Base-by-base conservation (phyloP, 2,329 filamentous ascomycete genomes). In the Macrophomina pseudophaseolina region DNA sequence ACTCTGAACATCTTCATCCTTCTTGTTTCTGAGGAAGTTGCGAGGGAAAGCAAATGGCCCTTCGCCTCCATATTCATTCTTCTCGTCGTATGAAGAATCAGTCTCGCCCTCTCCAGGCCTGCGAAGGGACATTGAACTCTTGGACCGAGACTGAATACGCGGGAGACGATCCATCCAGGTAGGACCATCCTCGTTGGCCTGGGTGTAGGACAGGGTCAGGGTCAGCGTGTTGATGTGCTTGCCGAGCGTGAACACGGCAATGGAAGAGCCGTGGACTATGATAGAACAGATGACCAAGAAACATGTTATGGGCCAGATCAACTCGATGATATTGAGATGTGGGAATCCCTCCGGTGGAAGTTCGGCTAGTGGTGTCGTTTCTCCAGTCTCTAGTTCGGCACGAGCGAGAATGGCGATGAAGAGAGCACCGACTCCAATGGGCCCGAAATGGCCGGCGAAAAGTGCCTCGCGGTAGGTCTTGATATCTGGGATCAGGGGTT, bases 141-240 rank as follows among this genome's bases (percentile, higher is more conserved):
- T 92, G 4, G 93, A 93, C 72, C 94, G 89, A 0, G 95, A 97
- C 70, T 92, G 91, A 40, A 91, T 88, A 56, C 88, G 85, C 5
- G 95, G 95, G 51, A 99, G 83, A 64, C 95, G 87, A 72, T 96
- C 95, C 91, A 98, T 97, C 95, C 95, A 99, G 1, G 89, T 89
- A 2, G 93, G 91, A 0, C 93, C 92, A 42, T 97, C 92, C 66
- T 97, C 94, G 60, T 91, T 91, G 18, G 90, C 93, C 68, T 90
- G 88, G 0, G 95, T 99, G 81, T 98, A 99, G 0, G 95, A 97
- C 87, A 99, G 92, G 65, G 95, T 97, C 68, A 99, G 85, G 0
- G 92, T 94, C 71, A 99, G 81, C 0, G 95, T 98, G 81, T 98
- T 98, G 86, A 99, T 99, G 68, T 92, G 94, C 80, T 98, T 99